phyloP scores from a whole-genome alignment of 1,284 basidiomycete genomes.

The Peniophora sp. region DNA sequence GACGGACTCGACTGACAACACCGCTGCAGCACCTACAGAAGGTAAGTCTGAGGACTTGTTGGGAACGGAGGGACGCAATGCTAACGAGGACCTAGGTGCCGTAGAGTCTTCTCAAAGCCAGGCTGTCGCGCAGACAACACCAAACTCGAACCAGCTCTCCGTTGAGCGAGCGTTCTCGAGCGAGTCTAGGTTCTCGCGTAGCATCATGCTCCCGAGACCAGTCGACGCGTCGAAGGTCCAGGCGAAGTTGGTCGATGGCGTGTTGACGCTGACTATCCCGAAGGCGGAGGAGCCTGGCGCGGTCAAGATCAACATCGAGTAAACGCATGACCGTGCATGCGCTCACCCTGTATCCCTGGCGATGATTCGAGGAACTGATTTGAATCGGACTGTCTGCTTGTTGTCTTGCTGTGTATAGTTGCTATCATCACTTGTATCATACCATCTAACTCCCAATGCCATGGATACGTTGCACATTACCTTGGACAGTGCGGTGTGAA shows the following conservation, averaged over 20 bases:
- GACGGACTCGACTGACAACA: conserved; percentile 13
- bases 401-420: too few relatives aligned
- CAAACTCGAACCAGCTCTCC: conserved; percentile 36
- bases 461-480: too few relatives aligned
- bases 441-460: too few relatives aligned
- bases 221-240: conserved; percentile 50
- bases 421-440: too few relatives aligned
- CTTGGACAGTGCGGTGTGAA: too few relatives aligned
- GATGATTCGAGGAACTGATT: not conserved
- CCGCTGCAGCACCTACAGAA: conserved; percentile 17
- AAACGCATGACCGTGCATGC: too few relatives aligned
- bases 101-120: conserved; percentile 2
- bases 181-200: conserved; percentile 52
- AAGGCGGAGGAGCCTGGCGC: conserved; percentile 52
- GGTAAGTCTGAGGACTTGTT: too few relatives aligned
- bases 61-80: too few relatives aligned
- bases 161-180: conserved; percentile 51
- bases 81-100: conserved; percentile 1
- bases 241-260: conserved; percentile 62
- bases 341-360: too few relatives aligned
- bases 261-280: conserved; percentile 55
- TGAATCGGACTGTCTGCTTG: too few relatives aligned
- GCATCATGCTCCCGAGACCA: conserved; percentile 59
- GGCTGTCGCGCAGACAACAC: not conserved
- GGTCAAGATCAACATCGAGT: conserved; percentile 28